Evolutionary conservation across 2,329 filamentous ascomycete genomes (phyloP).

Genomic region (Saccharata proteae): DNA sequence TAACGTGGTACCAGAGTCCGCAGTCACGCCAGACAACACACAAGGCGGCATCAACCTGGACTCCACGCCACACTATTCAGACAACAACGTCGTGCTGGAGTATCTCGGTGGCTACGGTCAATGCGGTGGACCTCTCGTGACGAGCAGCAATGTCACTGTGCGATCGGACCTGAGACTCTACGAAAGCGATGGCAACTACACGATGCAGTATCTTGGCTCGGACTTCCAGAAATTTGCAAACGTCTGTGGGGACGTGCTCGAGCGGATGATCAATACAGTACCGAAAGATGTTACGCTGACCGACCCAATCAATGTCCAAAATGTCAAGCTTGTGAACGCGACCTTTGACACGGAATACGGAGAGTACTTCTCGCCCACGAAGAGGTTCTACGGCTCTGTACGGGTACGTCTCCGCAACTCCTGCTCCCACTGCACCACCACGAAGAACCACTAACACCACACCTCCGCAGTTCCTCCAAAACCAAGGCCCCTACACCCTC

Average conservation of each 20-base stretch:
- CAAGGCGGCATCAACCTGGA: slow-evolving; percentile 17
- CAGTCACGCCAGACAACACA: slow-evolving; percentile 14
- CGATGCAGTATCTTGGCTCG: slow-evolving; percentile 16
- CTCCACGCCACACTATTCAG: slow-evolving; percentile 14
- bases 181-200: slow-evolving; percentile 18
- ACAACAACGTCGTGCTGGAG: slow-evolving; percentile 20
- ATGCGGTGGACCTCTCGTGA: slow-evolving; percentile 17
- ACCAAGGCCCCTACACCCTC: too few relatives aligned
- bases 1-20: slow-evolving; percentile 16
- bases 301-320: not conserved
- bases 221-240: slow-evolving; percentile 9
- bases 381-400: too few relatives aligned
- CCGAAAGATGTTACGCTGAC: slow-evolving; percentile 6
- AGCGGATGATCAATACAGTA: slow-evolving; percentile 14
- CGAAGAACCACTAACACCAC: too few relatives aligned
- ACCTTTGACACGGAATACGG: slow-evolving; percentile 1
- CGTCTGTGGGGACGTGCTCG: slow-evolving; percentile 13
- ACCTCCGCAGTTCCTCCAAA: too few relatives aligned
- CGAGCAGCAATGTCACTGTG: slow-evolving; percentile 17
- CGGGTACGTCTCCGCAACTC: too few relatives aligned
- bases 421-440: too few relatives aligned
- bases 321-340: slow-evolving; percentile 1
- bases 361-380: not conserved
- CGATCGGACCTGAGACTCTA: slow-evolving; percentile 23
- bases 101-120: slow-evolving; percentile 19